Evolutionary conservation across 768 basidiomycete species (phyloP), one percentile per base, ranked within the genome.

Genomic region (Tricholoma saponaceum): DNA sequence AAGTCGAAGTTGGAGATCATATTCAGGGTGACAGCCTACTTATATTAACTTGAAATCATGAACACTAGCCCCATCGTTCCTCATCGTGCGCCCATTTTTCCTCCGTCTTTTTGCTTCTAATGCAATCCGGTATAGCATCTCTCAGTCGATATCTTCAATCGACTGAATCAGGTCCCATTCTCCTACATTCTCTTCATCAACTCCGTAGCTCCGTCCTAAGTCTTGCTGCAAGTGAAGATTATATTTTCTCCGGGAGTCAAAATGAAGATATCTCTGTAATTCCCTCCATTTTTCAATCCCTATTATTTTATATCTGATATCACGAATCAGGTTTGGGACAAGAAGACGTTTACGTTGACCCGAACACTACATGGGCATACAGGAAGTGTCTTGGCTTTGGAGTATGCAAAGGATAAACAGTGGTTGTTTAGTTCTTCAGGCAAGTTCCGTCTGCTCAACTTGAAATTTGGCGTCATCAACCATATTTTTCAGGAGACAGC

Each of bases 391-490:
- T 78, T 97, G 20, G 86, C 87, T 8, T 74, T 97, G 49, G 87
- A 89, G 63, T 82, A 89, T 60, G 89, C 87, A 6, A 72, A 81
- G 54, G 87, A 90, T 55, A 87, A 84, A 65, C 76, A 81, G 47
- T 96, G 94, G 94, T 67, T 97, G 25, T 90, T 97, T 66, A 96
- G 94, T 61, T 87, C 92, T 4, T 94, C 92, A 47, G 90, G 93
- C 90, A 68, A 58, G 80, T 64, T 10, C 54, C 32, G 0, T 26
- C 20, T 33, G 1, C 22, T 10, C 18, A 10, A 43, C 47, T 51
- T 37, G 46, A 20, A 51, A 49, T 35, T 20, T n/a, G 5, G 33
- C 37, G 25, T 13, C 28, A 23, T 57, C 57, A 16, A 55, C 60
- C 49, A 56, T 53, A 58, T 58, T 39, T 51, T 10, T 9, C 55